Evolutionary conservation across 2,329 filamentous ascomycete species (phyloP).

Genomic region (Conoideocrella luteorostrata): DNA sequence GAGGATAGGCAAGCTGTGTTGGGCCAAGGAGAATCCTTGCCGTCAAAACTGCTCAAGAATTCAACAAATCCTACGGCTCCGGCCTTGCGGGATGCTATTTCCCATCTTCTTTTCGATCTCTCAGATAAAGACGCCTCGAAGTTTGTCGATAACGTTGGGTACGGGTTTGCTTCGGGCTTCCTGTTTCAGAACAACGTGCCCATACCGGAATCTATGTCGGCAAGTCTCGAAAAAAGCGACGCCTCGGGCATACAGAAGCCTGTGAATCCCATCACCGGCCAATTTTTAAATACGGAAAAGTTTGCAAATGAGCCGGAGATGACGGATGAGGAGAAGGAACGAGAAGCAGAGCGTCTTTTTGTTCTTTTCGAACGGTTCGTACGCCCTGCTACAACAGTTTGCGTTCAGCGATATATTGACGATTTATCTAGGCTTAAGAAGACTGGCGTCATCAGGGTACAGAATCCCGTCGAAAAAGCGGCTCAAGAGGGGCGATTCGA

Average conservation of each 20-base stretch:
- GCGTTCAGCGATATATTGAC: constrained; percentile 8
- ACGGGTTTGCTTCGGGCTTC: constrained; percentile 88
- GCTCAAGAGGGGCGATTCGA: constrained; percentile 64
- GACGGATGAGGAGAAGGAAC: constrained; percentile 86
- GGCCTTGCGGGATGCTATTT: constrained; percentile 67
- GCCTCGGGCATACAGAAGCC: constrained; percentile 28
- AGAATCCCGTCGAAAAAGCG: constrained; percentile 71
- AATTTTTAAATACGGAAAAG: constrained; percentile 65
- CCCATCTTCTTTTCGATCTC: constrained; percentile 77
- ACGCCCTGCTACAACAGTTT: constrained; percentile 7
- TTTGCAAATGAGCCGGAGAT: constrained; percentile 59
- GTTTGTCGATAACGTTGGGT: constrained; percentile 89
- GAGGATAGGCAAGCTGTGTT: constrained; percentile 71
- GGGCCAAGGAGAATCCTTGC: constrained; percentile 66
- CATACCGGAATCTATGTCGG: constrained; percentile 60
- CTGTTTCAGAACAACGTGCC: constrained; percentile 78
- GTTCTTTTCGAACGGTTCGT: constrained; percentile 77
- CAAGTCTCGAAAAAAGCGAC: constrained; percentile 29
- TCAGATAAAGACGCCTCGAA: constrained; percentile 72
- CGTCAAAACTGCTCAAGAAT: constrained; percentile 70
- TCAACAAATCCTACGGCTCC: constrained; percentile 68
- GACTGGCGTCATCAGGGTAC: constrained; percentile 69
- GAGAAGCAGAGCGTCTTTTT: constrained; percentile 83
- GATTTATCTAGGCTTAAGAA: constrained; percentile 48
- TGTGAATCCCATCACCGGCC: constrained; percentile 83